These are phyloP conservation scores for Diaporthe ilicicola DNA, from an alignment of 2,329 filamentous ascomycete genomes.

Conservation along the genomic window DNA sequence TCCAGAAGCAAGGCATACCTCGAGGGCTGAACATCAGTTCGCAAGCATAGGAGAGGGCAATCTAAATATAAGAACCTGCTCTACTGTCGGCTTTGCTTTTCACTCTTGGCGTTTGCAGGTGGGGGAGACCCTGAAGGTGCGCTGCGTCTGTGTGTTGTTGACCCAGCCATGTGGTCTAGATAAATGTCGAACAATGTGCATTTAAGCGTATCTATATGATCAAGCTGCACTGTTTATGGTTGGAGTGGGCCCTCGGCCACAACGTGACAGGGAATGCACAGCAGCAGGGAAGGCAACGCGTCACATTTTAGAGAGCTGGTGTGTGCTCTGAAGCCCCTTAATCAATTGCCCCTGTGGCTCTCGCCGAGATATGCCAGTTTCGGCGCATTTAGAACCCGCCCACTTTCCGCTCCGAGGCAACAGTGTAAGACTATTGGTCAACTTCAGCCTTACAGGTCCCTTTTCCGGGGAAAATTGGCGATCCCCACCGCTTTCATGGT, in stretches of 20 bases:
- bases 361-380: not conserved
- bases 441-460: conserved; percentile 1
- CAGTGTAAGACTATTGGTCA: conserved; percentile 32
- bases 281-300: conserved; percentile 7
- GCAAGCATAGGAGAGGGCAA: not conserved
- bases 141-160: not conserved
- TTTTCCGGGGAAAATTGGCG: not conserved
- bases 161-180: not conserved
- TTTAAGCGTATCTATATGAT: not conserved
- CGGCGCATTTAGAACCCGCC: not conserved
- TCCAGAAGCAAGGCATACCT: not conserved
- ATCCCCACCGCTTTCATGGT: not conserved
- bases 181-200: not conserved
- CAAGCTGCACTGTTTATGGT: not conserved
- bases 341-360: not conserved
- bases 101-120: not conserved
- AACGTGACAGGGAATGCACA: not conserved
- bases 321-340: not conserved
- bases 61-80: not conserved
- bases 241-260: not conserved
- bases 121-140: not conserved
- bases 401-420: not conserved
- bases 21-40: not conserved
- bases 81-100: not conserved
- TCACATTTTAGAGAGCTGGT: not conserved